A percentile compares a stretch with the other conserved stretches of the same genome.
Conservation (phyloP, 148 eudicot species). For the Spergularia bocconei region DNA sequence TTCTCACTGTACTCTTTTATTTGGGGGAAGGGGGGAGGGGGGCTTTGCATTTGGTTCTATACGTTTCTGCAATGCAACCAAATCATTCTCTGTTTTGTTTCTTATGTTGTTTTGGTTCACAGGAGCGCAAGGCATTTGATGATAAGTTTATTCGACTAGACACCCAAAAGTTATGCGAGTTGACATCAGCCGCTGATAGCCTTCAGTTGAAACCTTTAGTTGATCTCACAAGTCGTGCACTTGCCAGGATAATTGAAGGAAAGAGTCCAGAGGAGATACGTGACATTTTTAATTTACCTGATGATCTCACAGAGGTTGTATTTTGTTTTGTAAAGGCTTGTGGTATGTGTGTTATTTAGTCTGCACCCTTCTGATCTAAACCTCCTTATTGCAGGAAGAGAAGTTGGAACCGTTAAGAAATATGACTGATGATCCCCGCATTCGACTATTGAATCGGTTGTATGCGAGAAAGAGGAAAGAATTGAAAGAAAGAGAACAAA, state of each 20-base stretch:
- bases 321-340: constrained; percentile 17
- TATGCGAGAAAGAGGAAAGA: constrained; percentile 88
- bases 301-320: constrained; percentile 80
- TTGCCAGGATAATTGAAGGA: constrained; percentile 80
- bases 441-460: constrained; percentile 71
- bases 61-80: not conserved
- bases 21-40: not conserved
- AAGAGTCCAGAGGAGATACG: constrained; percentile 82
- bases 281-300: constrained; percentile 70
- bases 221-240: constrained; percentile 74
- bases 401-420: constrained; percentile 82
- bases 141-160: constrained; percentile 60
- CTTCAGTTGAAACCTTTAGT: constrained; percentile 75
- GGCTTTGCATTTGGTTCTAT: not conserved
- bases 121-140: constrained; percentile 81
- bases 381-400: constrained; percentile 58
- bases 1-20: not conserved
- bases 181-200: constrained; percentile 78
- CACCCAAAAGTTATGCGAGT: constrained; percentile 61
- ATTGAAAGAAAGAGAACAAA: constrained; percentile 56
- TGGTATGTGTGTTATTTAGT: not conserved
- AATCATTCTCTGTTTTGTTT: constrained; percentile 7
- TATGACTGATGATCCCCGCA: constrained; percentile 78
- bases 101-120: not conserved
- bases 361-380: constrained; percentile 17